These are phyloP conservation scores for Boletus edulis DNA, from an alignment of 768 basidiomycete genomes.

Conservation along the genomic window DNA sequence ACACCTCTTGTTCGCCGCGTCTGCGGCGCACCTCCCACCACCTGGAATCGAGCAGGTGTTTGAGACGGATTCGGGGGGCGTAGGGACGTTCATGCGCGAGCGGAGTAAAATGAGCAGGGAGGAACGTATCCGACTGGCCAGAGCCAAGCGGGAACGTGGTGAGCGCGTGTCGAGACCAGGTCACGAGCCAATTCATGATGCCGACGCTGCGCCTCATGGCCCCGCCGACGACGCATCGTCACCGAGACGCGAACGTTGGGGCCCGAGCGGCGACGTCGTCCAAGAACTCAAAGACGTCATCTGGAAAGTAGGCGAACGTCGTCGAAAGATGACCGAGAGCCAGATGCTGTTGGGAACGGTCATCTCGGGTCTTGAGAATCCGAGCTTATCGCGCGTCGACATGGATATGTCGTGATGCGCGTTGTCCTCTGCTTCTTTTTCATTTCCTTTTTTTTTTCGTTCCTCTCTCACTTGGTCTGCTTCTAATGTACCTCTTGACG, in stretches of 20 bases:
- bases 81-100: slow-evolving; percentile 46
- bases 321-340: slow-evolving; percentile 47
- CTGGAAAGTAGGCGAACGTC: slow-evolving; percentile 76
- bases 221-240: not conserved
- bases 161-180: not conserved
- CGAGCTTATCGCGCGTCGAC: too few species aligned
- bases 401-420: too few species aligned
- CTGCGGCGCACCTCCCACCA: slow-evolving; percentile 55
- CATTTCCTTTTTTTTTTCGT: not conserved
- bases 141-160: slow-evolving; percentile 39
- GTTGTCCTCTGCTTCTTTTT: not conserved
- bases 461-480: not conserved
- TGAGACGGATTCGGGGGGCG: slow-evolving; percentile 53
- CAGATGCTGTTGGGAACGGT: not conserved
- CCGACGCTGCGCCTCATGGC: slow-evolving; percentile 4
- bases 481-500: not conserved
- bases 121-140: slow-evolving; percentile 65
- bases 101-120: slow-evolving; percentile 68
- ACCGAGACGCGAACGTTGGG: slow-evolving; percentile 49
- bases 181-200: not conserved
- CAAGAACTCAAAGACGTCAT: slow-evolving; percentile 86
- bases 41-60: slow-evolving; percentile 82
- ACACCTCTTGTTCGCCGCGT: slow-evolving; percentile 52
- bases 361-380: too few species aligned
- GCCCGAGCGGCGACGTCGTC: slow-evolving; percentile 76